Conservation (phyloP, 202 grass and related monocot species). For the Brachypodium distachyon region DNA sequence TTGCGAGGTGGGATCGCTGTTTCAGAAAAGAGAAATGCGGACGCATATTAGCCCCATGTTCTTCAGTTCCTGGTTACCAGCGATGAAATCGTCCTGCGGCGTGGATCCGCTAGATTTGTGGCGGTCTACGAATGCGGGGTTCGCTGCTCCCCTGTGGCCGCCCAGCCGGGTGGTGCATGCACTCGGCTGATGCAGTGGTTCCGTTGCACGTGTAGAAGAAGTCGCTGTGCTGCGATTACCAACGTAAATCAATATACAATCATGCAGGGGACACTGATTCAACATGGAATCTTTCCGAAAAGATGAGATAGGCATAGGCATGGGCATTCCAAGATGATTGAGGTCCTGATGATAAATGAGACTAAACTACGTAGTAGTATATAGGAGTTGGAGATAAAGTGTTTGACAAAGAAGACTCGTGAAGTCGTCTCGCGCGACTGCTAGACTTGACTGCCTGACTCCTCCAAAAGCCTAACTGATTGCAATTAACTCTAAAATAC, state of each 20-base stretch:
- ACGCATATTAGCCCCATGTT: not conserved
- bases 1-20: not conserved
- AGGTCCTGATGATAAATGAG: too few relatives aligned
- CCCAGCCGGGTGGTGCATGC: too few relatives aligned
- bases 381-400: too few relatives aligned
- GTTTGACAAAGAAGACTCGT: too few relatives aligned
- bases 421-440: too few relatives aligned
- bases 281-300: not conserved
- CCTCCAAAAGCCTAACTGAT: not conserved
- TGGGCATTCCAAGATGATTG: too few relatives aligned
- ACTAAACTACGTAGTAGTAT: too few relatives aligned
- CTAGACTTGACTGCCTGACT: too few relatives aligned
- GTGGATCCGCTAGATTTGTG: not conserved
- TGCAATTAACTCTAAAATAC: too few relatives aligned
- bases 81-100: too few relatives aligned
- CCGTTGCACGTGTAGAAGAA: not conserved
- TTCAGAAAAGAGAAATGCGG: too few relatives aligned
- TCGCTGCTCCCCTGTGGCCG: not conserved
- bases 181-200: not conserved
- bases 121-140: not conserved
- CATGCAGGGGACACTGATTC: not conserved
- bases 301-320: too few relatives aligned
- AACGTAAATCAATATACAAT: not conserved
- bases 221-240: not conserved
- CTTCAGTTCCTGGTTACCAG: not conserved